These are phyloP conservation scores for Quercus bicolor DNA, from an alignment of 306 rosid genomes.

Conservation along the genomic window DNA sequence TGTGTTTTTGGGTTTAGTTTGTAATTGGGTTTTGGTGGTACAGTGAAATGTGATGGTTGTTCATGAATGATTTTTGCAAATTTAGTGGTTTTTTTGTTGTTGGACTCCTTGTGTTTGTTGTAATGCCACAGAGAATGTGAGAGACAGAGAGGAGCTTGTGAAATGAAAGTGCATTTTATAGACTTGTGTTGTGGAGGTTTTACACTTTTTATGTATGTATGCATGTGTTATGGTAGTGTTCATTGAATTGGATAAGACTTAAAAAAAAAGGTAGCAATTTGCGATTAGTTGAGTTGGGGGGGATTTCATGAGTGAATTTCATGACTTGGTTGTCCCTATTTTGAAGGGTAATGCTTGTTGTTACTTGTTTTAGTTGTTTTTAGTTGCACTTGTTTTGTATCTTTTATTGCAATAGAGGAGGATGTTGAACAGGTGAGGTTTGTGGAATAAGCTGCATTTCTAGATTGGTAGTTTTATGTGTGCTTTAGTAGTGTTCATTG, in stretches of 20 bases:
- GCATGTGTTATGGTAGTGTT: neutral
- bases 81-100: neutral
- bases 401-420: too few relatives aligned
- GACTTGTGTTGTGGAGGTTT: neutral
- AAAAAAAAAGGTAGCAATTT: neutral
- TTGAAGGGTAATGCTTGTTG: too few relatives aligned
- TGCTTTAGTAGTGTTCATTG: too few relatives aligned
- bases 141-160: neutral
- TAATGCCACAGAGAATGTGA: neutral
- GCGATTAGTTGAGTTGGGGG: too few relatives aligned
- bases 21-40: constrained; percentile 8
- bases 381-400: too few relatives aligned
- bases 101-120: neutral
- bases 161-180: neutral
- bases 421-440: too few relatives aligned
- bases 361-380: too few relatives aligned
- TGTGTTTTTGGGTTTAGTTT: neutral
- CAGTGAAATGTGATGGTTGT: constrained; percentile 7
- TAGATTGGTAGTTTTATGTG: too few relatives aligned
- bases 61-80: neutral
- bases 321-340: too few relatives aligned
- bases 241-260: neutral
- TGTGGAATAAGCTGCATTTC: too few relatives aligned
- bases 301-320: too few relatives aligned
- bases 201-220: too few relatives aligned